Evolutionary conservation across 2,329 filamentous ascomycete genomes (phyloP), one percentile per base, ranked within the genome.

Genomic region (Nemania diffusa): DNA sequence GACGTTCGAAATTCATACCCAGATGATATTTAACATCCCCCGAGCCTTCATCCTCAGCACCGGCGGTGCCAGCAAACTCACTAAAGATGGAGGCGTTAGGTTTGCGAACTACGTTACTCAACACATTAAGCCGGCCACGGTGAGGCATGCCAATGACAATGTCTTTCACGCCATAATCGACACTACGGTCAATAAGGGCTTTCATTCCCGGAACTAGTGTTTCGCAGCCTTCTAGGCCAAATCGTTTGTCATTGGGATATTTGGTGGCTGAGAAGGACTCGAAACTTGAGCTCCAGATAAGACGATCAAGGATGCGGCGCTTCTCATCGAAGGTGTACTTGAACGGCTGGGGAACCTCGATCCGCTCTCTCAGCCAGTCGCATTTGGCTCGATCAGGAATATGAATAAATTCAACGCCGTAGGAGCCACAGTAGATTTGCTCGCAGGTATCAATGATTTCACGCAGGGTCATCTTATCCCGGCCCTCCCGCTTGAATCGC

Each of bases 121-220:
- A 89, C 60, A 99, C 94, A 78, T 99, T 99, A 71, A 99, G 90
- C 85, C 96, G 93, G 78, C 96, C 96, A 88, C 96, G 94, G 82
- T 99, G 96, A 73, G 96, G 96, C 96, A 99, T 99, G 77, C 96
- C 96, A 77, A 99, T 99, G 78, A 99, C 92, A 76, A 99, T 98
- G 78, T 99, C 96, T 86, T 98, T 98, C 78, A 99, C 92, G 67
- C 96, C 96, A 77, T 97, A 97, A 80, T 99, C 96, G 74, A 99
- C 96, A 78, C 94, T 97, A 78, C 96, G 92, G 82, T 99, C 96
- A 72, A 99, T 99, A 71, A 99, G 85, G 61, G 96, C 96, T 87
- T 99, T 99, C 96, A 99, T 99, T 80, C 96, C 96, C 29, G 96
- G 96, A 66, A 99, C 97, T 73, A 99, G 87, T 64, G 93, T 95